Evolutionary conservation across 768 basidiomycete genomes (phyloP), one percentile per base, ranked within the genome.

Genomic region (Aureoboletus auriporus): DNA sequence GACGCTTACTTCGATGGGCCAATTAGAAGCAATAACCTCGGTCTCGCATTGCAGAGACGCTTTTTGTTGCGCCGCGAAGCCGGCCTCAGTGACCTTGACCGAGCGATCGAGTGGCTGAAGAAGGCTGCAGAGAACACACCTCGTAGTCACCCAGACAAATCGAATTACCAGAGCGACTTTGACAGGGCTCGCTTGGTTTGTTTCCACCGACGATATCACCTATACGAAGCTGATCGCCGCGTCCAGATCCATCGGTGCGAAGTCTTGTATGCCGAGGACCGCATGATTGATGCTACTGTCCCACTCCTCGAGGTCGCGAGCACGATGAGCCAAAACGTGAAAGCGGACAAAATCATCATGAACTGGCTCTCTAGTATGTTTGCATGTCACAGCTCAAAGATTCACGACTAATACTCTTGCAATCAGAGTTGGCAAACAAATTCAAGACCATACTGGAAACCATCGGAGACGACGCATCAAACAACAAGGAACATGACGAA

Each of bases 281-380:
- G 23, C 5, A 16, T 51, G 31, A 14, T 39, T 0, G 53, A 55
- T 8, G 54, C 54, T 14, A 49, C 54, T 0, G 1, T 12, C 8
- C 36, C 36, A 6, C 49, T 55, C 5, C 30, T 51, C 10, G 36
- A 47, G 23, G 28, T 42, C 20, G 8, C 8, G 33, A 16, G 26
- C n/a, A 28, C 13, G 4, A 11, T n/a, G 5, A 30, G 14, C 3
- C 26, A 34, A 0, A 23, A 11, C 7, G 39, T 9, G 2, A 31
- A 29, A 23, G 1, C 36, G 3, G 30, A 45, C 31, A 12, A 13
- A 13, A 6, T 9, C 0, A 36, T 55, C 17, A n/a, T 20, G 5
- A 28, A 37, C 6, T 49, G 55, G 51, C 6, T 56, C 40, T 2
- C 44, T 3, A 27, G 55, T 57, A 4, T 8, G 50, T 20, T 45